Evolutionary conservation across 257 asterid genomes (phyloP).

Genomic region (Parsonsia alboflavescens): DNA sequence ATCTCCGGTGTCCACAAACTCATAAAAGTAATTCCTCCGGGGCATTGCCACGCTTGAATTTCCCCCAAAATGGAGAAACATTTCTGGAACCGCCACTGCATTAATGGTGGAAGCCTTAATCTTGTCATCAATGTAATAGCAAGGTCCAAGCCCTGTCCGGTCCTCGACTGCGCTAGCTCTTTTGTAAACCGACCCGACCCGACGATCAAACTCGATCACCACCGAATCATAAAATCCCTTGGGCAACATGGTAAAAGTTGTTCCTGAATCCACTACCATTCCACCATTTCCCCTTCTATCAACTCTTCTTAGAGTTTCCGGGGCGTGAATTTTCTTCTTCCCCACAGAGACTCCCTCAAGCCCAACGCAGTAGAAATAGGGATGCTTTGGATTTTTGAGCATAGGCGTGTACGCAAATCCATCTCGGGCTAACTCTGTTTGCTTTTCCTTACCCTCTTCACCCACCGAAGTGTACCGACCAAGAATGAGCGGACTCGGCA

Average conservation of each 20-base stretch:
- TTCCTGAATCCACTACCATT: constrained; percentile 98
- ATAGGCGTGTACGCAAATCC: constrained; percentile 60
- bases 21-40: constrained; percentile 64
- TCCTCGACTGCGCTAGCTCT: constrained; percentile 62
- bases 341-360: constrained; percentile 67
- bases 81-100: constrained; percentile 30
- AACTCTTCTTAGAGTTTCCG: constrained; percentile 45
- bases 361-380: constrained; percentile 68
- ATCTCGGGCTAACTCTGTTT: not conserved
- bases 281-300: constrained; percentile 76
- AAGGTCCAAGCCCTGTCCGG: constrained; percentile 70
- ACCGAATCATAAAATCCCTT: constrained; percentile 41
- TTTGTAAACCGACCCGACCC: constrained; percentile 34
- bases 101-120: not conserved
- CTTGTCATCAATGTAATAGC: constrained; percentile 41
- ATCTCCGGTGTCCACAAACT: constrained; percentile 44
- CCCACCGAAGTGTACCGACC: constrained; percentile 42
- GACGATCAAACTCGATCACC: constrained; percentile 35
- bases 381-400: constrained; percentile 70
- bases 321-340: constrained; percentile 38
- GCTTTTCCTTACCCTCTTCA: constrained; percentile 19
- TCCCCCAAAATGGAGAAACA: constrained; percentile 64
- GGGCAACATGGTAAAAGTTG: constrained; percentile 88
- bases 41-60: constrained; percentile 87
- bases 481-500: constrained; percentile 76